Evolutionary conservation across 306 rosid genomes (phyloP), one percentile per base, ranked within the genome.

Genomic region (Quercus cerris): DNA sequence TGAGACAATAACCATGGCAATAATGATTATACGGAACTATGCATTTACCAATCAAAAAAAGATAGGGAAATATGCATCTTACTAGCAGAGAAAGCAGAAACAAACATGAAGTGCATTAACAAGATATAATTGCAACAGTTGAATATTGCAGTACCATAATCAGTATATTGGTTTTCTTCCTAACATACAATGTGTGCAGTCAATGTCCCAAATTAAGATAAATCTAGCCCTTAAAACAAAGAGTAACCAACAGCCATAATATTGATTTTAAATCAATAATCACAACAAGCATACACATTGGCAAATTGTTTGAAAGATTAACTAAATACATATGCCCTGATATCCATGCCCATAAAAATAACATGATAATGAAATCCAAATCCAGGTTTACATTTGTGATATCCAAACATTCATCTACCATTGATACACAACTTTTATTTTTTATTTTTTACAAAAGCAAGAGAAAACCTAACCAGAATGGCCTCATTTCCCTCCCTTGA

Each of bases 1-100:
- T 54, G 61, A 79, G 41, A 66, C 54, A 77, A 63, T 38, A 51
- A 80, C 64, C 59, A 71, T 44, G 38, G 33, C 56, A 75, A 31
- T 59, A 56, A 49, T 49, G 54, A 49, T 11, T 49, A 49, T 3
- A 49, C 0, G 17, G 54, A 49, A 49, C 54, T 13, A 49, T 49
- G 54, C 1, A 12, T 49, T 49, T 12, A 3, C 54, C 54, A 49
- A 12, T 49, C 17, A 3, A 49, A 49, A 49, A 49, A 18, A 0
- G 10, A 33, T 4, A 33, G 4, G 35, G n/a, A 35, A 68, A 12
- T 68, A 68, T 33, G 6, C 3, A 35, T 19, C 27, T 68, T 68
- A 19, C 20, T 19, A 25, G 22, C 72, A 12, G 14, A 68, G 27
- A 68, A 14, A 14, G 52, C 14, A 56, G 80, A 35, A 77, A 72